Evolutionary conservation across 306 rosid species (phyloP).

Genomic region (Castanea crenata): DNA sequence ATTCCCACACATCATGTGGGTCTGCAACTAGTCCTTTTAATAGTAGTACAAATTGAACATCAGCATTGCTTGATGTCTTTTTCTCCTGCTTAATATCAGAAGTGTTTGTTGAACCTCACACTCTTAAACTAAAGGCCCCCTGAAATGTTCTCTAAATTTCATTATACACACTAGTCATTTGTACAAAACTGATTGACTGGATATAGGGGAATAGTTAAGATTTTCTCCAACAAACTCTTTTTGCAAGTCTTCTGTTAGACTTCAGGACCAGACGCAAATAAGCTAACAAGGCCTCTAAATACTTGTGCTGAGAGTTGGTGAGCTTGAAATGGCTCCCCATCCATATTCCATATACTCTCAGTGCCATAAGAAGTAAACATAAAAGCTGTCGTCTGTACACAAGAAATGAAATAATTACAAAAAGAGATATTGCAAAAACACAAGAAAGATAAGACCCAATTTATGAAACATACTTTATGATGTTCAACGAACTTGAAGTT

Average conservation of each 20-base stretch:
- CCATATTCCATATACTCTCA: conserved; percentile 89
- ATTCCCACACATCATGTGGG: too few relatives aligned
- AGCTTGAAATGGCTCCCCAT: conserved; percentile 78
- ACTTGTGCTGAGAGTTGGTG: conserved; percentile 96
- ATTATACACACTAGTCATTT: conserved; percentile 7
- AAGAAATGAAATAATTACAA: background rate
- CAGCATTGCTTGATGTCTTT: background rate
- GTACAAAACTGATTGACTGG: background rate
- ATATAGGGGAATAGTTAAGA: conserved; percentile 7
- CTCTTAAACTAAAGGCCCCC: background rate
- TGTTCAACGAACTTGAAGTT: conserved; percentile 86
- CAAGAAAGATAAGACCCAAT: background rate
- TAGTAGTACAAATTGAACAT: too few relatives aligned
- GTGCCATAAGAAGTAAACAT: conserved; percentile 71
- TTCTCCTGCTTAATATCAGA: background rate
- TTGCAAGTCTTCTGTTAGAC: conserved; percentile 30
- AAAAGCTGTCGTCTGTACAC: conserved; percentile 71
- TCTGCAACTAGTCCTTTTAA: too few relatives aligned
- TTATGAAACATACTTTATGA: conserved; percentile 58
- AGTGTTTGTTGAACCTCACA: background rate
- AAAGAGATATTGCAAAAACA: background rate
- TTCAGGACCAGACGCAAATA: conserved; percentile 90
- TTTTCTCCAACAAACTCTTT: conserved; percentile 11
- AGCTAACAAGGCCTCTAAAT: conserved; percentile 71
- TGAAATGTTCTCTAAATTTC: conserved; percentile 4